Evolutionary conservation across 495 filamentous ascomycete species (phyloP), one percentile per base, ranked within the genome.

Genomic region (Xylaria cubensis): DNA sequence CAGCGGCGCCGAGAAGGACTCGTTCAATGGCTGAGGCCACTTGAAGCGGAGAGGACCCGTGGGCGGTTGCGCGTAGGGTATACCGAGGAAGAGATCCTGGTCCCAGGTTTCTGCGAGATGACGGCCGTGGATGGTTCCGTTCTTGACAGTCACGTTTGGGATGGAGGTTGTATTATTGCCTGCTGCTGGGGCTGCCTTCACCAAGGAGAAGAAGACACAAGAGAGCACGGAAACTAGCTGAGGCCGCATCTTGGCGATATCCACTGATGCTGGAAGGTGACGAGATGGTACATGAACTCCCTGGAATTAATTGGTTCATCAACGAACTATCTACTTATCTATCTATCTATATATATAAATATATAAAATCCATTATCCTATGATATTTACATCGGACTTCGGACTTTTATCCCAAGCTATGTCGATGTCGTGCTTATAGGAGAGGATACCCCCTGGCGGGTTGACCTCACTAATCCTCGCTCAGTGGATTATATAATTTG

Each of bases 61-160:
- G 0, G 87, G 86, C 42, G 85, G 85, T 58, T 85, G 77, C 3
- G 86, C 88, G 74, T 86, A 90, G 0, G 87, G 86, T 6, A 90
- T 86, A 3, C 86, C 87, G 7, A 90, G 82, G 75, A 90, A 90
- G 13, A 64, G 24, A 17, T 64, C 62, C n/a, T 64, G 42, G 62
- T 64, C 26, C 41, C 39, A 48, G 13, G 62, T 8, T 26, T 75
- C 79, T 4, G 61, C 39, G 39, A 64, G 42, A 26, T 64, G 41
- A n/a, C 39, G 39, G 8, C 62, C 42, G 24, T 32, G 13, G n/a
- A 46, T 46, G 12, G 62, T 48, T 4, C 62, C 62, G 42, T 64
- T 48, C 41, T 41, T 42, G 61, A 63, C 61, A 2, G 39, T 44
- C 19, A 42, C 61, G 34, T n/a, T 63, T 39, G 39, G 61, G 39